These are phyloP conservation scores for Botrytis pseudocinerea DNA, from an alignment of 2,329 filamentous ascomycete species.

Conservation along the genomic window DNA sequence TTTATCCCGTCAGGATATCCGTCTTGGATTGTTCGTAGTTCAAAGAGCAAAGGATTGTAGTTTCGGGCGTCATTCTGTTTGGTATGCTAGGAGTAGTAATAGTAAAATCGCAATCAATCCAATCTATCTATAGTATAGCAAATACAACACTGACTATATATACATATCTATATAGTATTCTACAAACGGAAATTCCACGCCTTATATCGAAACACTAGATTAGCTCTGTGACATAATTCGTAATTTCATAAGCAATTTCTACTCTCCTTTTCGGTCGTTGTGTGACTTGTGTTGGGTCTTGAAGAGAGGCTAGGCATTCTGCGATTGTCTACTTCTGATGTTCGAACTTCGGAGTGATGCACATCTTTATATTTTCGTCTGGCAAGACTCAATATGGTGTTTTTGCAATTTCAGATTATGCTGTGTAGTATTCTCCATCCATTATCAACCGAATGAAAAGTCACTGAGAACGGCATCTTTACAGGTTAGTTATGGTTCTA, in stretches of 20 bases:
- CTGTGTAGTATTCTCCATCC: background rate
- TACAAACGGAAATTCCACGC: rapidly evolving
- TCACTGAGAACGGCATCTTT: background rate
- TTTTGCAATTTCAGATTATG: background rate
- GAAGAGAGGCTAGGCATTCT: background rate
- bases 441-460: background rate
- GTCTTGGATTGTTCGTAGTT: too few species aligned
- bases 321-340: background rate
- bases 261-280: background rate
- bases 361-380: background rate
- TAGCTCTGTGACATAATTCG: background rate
- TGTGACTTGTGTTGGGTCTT: background rate
- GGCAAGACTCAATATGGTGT: background rate
- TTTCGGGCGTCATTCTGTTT: too few species aligned
- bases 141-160: too few species aligned
- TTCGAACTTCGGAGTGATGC: background rate
- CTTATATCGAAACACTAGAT: background rate
- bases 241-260: background rate
- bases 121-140: too few species aligned
- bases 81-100: too few species aligned
- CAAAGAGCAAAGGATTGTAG: too few species aligned
- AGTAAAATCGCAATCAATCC: too few species aligned
- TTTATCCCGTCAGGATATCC: too few species aligned
- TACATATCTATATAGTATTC: background rate
- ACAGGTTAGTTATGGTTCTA: background rate